A percentile compares a stretch with the other conserved stretches of the same genome.
phyloP scores from a whole-genome alignment of 2,329 filamentous ascomycete genomes.

The Colletotrichum kahawae region DNA sequence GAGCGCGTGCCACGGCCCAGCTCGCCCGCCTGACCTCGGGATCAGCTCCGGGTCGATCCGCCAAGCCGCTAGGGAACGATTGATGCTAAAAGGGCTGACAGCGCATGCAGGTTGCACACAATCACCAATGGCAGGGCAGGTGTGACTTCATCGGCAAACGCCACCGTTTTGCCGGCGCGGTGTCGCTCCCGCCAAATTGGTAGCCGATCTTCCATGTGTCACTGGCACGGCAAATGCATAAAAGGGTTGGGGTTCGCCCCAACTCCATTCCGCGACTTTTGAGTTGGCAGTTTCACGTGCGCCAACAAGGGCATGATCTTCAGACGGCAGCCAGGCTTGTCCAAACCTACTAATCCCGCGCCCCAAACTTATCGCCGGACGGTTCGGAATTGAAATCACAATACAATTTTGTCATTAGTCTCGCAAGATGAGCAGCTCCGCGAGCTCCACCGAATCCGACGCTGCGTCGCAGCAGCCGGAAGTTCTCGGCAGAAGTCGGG shows the following conservation, averaged over 20 bases:
- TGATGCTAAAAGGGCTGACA: background rate
- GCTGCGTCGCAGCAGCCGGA: background rate
- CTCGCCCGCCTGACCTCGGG: background rate
- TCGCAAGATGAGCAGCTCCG: background rate
- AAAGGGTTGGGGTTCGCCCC: background rate
- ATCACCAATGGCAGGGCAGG: background rate
- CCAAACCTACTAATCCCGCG: background rate
- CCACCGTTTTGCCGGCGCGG: background rate
- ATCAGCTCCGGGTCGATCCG: background rate
- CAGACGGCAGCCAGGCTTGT: background rate
- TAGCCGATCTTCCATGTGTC: background rate
- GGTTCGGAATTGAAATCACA: background rate
- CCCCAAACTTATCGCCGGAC: background rate
- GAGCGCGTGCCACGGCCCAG: background rate
- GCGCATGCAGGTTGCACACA: background rate
- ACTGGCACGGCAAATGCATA: background rate
- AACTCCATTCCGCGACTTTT: background rate
- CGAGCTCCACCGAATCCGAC: background rate
- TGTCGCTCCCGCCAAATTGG: background rate
- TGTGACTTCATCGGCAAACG: conserved; percentile 7
- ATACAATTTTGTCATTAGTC: too few relatives aligned
- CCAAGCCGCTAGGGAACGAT: background rate
- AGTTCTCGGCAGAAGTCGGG: conserved; percentile 2
- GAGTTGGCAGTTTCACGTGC: background rate
- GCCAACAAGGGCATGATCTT: background rate